These are phyloP conservation scores for Ganoderma sinense DNA, from an alignment of 1,284 basidiomycete genomes.

Conservation along the genomic window DNA sequence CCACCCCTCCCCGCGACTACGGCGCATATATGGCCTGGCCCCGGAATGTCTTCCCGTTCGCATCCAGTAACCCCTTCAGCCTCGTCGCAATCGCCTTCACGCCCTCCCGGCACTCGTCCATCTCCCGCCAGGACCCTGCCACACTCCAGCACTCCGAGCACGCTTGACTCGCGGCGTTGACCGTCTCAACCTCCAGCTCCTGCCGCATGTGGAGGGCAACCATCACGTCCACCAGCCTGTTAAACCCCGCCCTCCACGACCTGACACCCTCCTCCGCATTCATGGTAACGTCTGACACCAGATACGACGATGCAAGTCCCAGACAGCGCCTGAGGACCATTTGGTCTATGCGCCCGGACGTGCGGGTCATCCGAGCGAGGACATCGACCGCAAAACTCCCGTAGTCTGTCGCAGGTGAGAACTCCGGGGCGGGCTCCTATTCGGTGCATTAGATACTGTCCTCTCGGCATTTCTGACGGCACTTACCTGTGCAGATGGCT, in stretches of 20 bases:
- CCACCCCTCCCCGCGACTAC: constrained; percentile 16
- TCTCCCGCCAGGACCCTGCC: constrained; percentile 69
- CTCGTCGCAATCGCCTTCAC: constrained; percentile 66
- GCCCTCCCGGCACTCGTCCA: constrained; percentile 65
- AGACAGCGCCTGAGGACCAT: constrained; percentile 67
- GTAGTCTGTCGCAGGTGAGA: constrained; percentile 60
- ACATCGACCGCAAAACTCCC: constrained; percentile 62
- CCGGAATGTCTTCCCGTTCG: constrained; percentile 69
- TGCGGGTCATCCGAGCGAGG: constrained; percentile 58
- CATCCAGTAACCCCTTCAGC: constrained; percentile 71
- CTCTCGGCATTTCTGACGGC: neutral
- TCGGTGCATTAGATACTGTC: neutral
- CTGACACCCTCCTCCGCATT: constrained; percentile 60
- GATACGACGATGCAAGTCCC: constrained; percentile 75
- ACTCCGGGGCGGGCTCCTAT: constrained; percentile 7
- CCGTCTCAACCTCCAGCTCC: constrained; percentile 74
- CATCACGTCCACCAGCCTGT: constrained; percentile 72
- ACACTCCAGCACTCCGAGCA: constrained; percentile 86
- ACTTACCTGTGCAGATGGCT: neutral
- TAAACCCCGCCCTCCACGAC: constrained; percentile 73
- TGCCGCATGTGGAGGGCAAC: constrained; percentile 67
- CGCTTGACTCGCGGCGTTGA: constrained; percentile 74
- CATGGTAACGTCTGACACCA: constrained; percentile 75
- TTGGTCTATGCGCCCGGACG: constrained; percentile 63
- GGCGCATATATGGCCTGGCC: constrained; percentile 73